phyloP scores from a whole-genome alignment of 768 basidiomycete genomes.

The Lentinula aciculospora region DNA sequence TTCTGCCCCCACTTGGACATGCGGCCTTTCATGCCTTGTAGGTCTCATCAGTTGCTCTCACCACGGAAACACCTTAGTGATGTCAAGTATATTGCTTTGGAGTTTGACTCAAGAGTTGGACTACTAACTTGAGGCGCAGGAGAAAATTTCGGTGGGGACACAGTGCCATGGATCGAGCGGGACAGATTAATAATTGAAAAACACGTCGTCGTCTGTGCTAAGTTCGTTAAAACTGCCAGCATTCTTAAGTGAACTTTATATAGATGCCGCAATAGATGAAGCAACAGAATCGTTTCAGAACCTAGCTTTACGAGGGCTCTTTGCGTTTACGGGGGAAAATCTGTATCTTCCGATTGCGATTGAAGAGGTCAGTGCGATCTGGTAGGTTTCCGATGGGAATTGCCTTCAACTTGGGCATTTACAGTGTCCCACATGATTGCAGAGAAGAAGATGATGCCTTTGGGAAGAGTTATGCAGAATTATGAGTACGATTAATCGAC shows the following conservation, averaged over 20 bases:
- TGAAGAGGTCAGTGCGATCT: constrained; percentile 27
- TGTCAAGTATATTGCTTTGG: too few relatives aligned
- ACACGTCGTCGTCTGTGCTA: neutral
- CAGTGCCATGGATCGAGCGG: neutral
- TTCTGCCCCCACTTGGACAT: too few relatives aligned
- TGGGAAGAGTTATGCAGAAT: too few relatives aligned
- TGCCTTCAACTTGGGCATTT: constrained; percentile 8
- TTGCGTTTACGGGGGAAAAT: constrained; percentile 43
- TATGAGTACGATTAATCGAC: constrained; percentile 20
- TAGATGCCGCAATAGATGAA: constrained; percentile 21
- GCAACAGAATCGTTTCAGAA: constrained; percentile 20
- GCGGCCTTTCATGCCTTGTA: too few relatives aligned
- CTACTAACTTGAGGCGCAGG: too few relatives aligned
- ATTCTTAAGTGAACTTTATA: constrained; percentile 19
- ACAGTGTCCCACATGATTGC: constrained; percentile 14
- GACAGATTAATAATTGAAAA: neutral
- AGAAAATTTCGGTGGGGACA: neutral
- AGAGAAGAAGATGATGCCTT: constrained; percentile 15
- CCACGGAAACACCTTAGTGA: too few relatives aligned
- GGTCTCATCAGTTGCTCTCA: too few relatives aligned
- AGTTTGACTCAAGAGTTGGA: too few relatives aligned
- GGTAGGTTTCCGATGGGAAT: constrained; percentile 19
- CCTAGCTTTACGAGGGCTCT: constrained; percentile 56
- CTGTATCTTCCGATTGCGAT: constrained; percentile 50
- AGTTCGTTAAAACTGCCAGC: neutral